Percentiles rank a stretch among this genome's conserved stretches.
These are phyloP conservation scores for Rhexocercosporidium sp. DNA, from an alignment of 2,329 filamentous ascomycete genomes.

Conservation along the genomic window DNA sequence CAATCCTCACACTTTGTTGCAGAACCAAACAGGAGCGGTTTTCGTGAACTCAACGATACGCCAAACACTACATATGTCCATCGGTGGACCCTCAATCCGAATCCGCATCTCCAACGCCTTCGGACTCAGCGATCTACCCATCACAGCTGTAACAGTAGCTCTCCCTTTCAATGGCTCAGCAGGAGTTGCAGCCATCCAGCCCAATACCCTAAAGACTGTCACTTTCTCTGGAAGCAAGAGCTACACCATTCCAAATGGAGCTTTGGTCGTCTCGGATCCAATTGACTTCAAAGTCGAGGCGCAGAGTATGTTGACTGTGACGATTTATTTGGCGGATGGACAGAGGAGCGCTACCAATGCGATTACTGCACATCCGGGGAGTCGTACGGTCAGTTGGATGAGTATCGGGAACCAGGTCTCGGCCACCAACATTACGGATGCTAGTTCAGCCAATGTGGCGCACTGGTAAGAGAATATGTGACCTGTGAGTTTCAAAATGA, in stretches of 20 bases:
- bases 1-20: neutral
- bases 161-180: slow-evolving; percentile 58
- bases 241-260: slow-evolving; percentile 59
- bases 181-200: slow-evolving; percentile 58
- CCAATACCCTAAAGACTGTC: slow-evolving; percentile 55
- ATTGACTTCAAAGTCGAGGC: slow-evolving; percentile 58
- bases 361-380: slow-evolving; percentile 70
- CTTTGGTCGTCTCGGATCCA: slow-evolving; percentile 65
- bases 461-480: slow-evolving; percentile 45
- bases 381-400: slow-evolving; percentile 66
- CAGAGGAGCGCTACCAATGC: slow-evolving; percentile 53
- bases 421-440: slow-evolving; percentile 51
- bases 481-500: too few relatives aligned
- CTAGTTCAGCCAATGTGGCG: slow-evolving; percentile 38
- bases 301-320: slow-evolving; percentile 60
- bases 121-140: slow-evolving; percentile 61
- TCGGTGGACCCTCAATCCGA: slow-evolving; percentile 61
- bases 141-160: slow-evolving; percentile 63
- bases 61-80: slow-evolving; percentile 66
- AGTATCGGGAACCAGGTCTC: slow-evolving; percentile 61
- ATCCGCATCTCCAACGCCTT: slow-evolving; percentile 71
- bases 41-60: slow-evolving; percentile 68
- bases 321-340: slow-evolving; percentile 61
- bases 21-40: slow-evolving; percentile 49
- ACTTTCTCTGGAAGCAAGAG: slow-evolving; percentile 61